Conservation (phyloP, 148 eudicot genomes). For the Fallopia convolvulus region DNA sequence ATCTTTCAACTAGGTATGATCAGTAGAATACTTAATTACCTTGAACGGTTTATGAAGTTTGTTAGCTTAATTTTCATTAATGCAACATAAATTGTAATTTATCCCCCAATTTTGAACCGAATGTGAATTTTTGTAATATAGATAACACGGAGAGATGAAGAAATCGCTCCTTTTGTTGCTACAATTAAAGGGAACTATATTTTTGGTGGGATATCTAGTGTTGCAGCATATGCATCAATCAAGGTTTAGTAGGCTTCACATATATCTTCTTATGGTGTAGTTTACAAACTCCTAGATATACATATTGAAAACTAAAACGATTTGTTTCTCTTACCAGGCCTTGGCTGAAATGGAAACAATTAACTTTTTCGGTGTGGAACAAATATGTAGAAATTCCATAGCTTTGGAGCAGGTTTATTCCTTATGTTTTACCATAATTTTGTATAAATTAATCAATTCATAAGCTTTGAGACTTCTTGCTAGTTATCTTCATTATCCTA, state of each 20-base stretch:
- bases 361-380: constrained; percentile 96
- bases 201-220: constrained; percentile 86
- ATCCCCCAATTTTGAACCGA: background rate
- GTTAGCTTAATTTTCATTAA: background rate
- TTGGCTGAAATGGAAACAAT: constrained; percentile 83
- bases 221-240: constrained; percentile 75
- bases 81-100: background rate
- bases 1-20: background rate
- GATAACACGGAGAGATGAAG: constrained; percentile 97
- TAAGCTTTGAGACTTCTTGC: background rate
- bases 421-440: background rate
- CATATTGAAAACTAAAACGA: background rate
- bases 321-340: constrained; percentile 35
- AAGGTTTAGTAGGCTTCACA: constrained; percentile 40
- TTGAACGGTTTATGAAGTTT: background rate
- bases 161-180: constrained; percentile 81
- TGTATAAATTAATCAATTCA: background rate
- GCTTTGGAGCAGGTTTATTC: constrained; percentile 77
- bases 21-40: background rate
- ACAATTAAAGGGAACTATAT: constrained; percentile 67
- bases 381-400: constrained; percentile 92
- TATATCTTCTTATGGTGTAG: background rate
- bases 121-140: constrained; percentile 21
- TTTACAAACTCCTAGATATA: background rate
- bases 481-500: background rate